Evolutionary conservation across 768 basidiomycete genomes (phyloP), one percentile per base, ranked within the genome.

Genomic region (Kwoniella mangroviensis): DNA sequence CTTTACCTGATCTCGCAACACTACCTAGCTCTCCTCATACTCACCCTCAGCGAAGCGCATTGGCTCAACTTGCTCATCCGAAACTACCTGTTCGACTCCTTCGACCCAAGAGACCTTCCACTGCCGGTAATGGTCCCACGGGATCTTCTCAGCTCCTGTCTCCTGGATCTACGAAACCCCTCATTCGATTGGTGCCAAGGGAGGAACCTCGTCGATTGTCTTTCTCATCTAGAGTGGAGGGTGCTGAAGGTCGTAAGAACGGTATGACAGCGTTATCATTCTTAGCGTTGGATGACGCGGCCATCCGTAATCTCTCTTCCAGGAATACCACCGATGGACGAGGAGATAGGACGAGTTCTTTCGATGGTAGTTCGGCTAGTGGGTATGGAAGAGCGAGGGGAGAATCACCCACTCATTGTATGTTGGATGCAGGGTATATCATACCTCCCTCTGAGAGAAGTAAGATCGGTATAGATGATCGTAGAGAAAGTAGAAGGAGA

Each of bases 391-490:
- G 40, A n/a, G 40, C 22, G 21, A 43, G 11, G 26, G 28, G 13
- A 3, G 41, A 60, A 26, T 58, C 56, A 4, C 40, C 58, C 6
- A 26, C 45, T 15, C 9, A 13, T 1, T 13, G 28, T 15, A 42
- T n/a, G 12, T 22, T 49, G 53, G 65, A 66, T 56, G 43, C 40
- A 12, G 56, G 41, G 26, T 56, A 68, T 26, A 68, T 68, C 53
- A 68, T 68, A 43, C 67, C 67, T 28, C 67, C 67, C n/a, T 62
- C 59, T 21, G 67, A 68, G 34, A 34, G 67, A n/a, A 61, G 59
- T 24, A 68, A 68, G 53, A 68, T 68, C 17, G 67, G 67, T 3
- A 19, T 60, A 0, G 55, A 66, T 15, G 40, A 42, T 41, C 40
- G 63, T 19, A 55, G 22, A 43, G 62, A 45, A 51, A 26, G 21